Evolutionary conservation across 129 eudicot genomes (phyloP), one percentile per base, ranked within the genome.

Genomic region (Escallonia herrerae): DNA sequence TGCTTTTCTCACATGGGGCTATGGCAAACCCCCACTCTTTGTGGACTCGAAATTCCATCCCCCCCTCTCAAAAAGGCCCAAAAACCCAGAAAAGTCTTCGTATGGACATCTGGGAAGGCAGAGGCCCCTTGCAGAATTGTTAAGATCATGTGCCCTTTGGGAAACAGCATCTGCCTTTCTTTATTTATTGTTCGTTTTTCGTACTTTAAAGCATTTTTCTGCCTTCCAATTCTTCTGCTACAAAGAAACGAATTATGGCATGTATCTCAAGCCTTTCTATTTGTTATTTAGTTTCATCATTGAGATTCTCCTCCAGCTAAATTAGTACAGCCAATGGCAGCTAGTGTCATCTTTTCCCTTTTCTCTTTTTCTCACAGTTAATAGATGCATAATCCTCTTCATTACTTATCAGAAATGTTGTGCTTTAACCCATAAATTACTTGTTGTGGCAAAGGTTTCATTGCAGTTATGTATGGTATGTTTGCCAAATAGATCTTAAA

Each of bases 1-100:
- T 74, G 71, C 87, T 82, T 87, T 90, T 77, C n/a, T 79, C 91
- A 85, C 91, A 82, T 87, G 91, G 72, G 33, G 62, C 54, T 11
- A 5, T 66, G 15, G 12, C 62, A 55, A 5, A 54, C 40, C 39
- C 69, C 42, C 60, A 8, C 70, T 33, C 76, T 81, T 60, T 41
- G 50, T 66, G 71, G 62, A 66, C 77, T 69, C 68, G 45, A 72
- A 50, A 67, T 66, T 72, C 74, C 81, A 78, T 71, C 68, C 64
- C 42, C 41, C 14, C 67, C 64, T 81, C 72, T 74, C 53, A 70
- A 61, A 55, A 5, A 37, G 48, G 67, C 67, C 43, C 67, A 63
- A 13, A 66, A 54, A 57, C 51, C 71, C 50, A 53, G 15, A 67
- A 57, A 49, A 41, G 15, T 70, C 66, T 56, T 73, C 52, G 62